Conservation (phyloP, 768 basidiomycete genomes). For the Suillus clintonianus region DNA sequence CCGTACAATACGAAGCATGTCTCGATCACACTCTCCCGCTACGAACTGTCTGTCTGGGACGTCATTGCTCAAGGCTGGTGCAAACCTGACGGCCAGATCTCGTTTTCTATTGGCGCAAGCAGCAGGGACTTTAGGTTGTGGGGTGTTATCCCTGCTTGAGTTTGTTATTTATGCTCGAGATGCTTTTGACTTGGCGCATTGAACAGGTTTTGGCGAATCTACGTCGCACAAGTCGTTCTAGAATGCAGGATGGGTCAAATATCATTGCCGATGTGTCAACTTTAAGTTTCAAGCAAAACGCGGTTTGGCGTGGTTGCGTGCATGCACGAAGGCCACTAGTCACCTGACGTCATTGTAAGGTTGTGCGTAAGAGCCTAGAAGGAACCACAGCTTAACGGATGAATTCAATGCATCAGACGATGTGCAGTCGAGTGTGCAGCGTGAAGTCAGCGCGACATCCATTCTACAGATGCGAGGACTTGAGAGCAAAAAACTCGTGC, state of each 20-base stretch:
- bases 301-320: too few relatives aligned
- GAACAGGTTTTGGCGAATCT: not conserved
- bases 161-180: not conserved
- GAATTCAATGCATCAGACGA: too few relatives aligned
- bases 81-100: slow-evolving; percentile 6
- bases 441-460: not conserved
- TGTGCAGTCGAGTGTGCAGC: not conserved
- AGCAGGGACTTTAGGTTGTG: not conserved
- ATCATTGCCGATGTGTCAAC: too few relatives aligned
- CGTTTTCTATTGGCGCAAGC: not conserved
- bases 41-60: slow-evolving; percentile 73
- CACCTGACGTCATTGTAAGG: too few relatives aligned
- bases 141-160: not conserved
- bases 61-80: slow-evolving; percentile 63
- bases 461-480: not conserved
- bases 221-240: not conserved
- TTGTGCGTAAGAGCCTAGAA: too few relatives aligned
- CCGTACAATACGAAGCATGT: slow-evolving; percentile 47
- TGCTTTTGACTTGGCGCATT: not conserved
- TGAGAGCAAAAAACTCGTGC: not conserved
- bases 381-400: too few relatives aligned
- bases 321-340: too few relatives aligned
- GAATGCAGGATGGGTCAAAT: not conserved
- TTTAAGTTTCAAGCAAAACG: too few relatives aligned
- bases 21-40: slow-evolving; percentile 56